These are phyloP conservation scores for Pichia cactophila DNA, from an alignment of 1,139 yeast genomes.

Conservation along the genomic window DNA sequence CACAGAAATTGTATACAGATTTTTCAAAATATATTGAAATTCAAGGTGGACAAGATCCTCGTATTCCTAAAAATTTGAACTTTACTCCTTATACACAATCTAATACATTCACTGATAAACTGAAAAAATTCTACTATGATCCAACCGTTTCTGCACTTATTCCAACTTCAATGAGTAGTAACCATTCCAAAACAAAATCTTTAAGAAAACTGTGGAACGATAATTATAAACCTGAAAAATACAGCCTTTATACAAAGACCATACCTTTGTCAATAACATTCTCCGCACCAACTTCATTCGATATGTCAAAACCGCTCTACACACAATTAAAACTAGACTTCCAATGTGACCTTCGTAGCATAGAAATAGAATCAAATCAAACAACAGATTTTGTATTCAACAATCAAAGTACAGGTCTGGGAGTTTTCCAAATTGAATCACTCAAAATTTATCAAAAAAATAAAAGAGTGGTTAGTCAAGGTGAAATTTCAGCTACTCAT, in stretches of 20 bases:
- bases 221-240: background rate
- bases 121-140: background rate
- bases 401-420: conserved; percentile 12
- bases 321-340: background rate
- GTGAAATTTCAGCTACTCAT: conserved; percentile 2
- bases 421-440: conserved; percentile 12
- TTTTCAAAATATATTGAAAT: too few relatives aligned
- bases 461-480: background rate
- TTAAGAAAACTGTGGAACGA: background rate
- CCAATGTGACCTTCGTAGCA: conserved; percentile 3
- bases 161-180: background rate
- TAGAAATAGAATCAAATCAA: conserved; percentile 4
- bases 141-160: background rate
- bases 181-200: background rate
- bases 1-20: background rate
- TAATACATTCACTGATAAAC: background rate
- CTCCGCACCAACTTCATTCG: background rate
- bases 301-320: background rate
- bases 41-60: background rate
- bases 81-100: background rate
- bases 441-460: background rate
- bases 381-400: conserved; percentile 13
- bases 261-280: background rate
- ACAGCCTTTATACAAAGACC: background rate
- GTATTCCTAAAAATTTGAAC: background rate